phyloP scores from a whole-genome alignment of 768 basidiomycete species.

The Pluteus cervinus region DNA sequence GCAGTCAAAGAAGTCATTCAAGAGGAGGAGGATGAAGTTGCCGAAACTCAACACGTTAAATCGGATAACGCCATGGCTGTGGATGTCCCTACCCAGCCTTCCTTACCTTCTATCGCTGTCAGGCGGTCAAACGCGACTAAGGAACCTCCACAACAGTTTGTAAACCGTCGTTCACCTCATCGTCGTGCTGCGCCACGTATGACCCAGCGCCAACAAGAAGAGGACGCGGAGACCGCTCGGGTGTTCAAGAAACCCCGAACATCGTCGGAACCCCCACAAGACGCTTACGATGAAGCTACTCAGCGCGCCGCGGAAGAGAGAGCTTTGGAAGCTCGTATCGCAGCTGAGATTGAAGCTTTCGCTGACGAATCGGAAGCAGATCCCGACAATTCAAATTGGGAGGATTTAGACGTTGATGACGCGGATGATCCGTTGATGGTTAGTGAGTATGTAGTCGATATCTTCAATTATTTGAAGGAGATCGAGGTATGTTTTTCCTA shows the following conservation, averaged over 20 bases:
- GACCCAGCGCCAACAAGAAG: constrained; percentile 25
- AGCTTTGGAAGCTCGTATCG: constrained; percentile 33
- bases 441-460: constrained; percentile 91
- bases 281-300: constrained; percentile 12
- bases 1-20: constrained; percentile 14
- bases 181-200: constrained; percentile 19
- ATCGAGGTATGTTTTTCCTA: constrained; percentile 59
- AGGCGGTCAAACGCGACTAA: constrained; percentile 31
- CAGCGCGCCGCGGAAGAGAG: constrained; percentile 36
- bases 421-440: constrained; percentile 95
- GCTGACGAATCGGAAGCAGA: constrained; percentile 58
- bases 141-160: constrained; percentile 18
- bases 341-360: constrained; percentile 44
- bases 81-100: constrained; percentile 32
- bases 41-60: constrained; percentile 15
- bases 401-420: constrained; percentile 91
- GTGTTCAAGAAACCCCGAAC: constrained; percentile 69
- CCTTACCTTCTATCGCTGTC: constrained; percentile 34
- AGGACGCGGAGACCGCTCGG: constrained; percentile 53
- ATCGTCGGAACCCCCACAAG: constrained; percentile 59
- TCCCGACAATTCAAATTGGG: constrained; percentile 67
- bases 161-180: constrained; percentile 16
- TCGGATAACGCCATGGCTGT: constrained; percentile 53
- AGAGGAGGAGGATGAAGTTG: constrained; percentile 25
- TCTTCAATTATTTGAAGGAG: constrained; percentile 86